Conservation (phyloP, 2,329 filamentous ascomycete genomes). For the Alternaria solani region DNA sequence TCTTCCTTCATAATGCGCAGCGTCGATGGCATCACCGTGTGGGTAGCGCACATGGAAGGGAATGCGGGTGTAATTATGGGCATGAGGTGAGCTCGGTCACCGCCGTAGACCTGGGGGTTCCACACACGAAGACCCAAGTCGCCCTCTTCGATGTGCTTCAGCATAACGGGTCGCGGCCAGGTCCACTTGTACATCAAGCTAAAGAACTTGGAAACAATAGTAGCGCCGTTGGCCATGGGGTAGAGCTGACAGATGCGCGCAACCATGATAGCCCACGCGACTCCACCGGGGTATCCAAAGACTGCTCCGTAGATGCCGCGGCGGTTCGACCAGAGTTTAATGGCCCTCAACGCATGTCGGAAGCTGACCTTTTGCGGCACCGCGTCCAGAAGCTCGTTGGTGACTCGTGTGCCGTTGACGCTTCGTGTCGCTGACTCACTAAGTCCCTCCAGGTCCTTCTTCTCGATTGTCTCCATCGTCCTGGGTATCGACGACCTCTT, state of each 20-base stretch:
- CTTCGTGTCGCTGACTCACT: conserved; percentile 88
- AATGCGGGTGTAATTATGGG: conserved; percentile 98
- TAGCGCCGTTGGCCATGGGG: conserved; percentile 86
- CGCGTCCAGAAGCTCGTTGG: conserved; percentile 86
- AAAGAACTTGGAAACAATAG: conserved; percentile 94
- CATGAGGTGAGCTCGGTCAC: conserved; percentile 90
- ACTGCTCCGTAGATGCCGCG: conserved; percentile 96
- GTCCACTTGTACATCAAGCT: conserved; percentile 88
- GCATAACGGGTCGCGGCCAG: conserved; percentile 91
- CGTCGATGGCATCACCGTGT: conserved; percentile 89
- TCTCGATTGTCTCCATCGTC: conserved; percentile 80
- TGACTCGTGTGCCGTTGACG: conserved; percentile 92
- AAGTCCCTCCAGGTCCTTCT: conserved; percentile 82
- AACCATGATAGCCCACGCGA: conserved; percentile 98
- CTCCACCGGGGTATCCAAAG: conserved; percentile 94
- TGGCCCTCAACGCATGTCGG: conserved; percentile 83
- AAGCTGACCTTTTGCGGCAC: conserved; percentile 93
- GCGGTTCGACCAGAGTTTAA: conserved; percentile 95
- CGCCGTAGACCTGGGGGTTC: conserved; percentile 89
- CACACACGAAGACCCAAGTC: conserved; percentile 85
- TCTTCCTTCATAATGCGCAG: conserved; percentile 85
- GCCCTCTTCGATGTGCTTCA: conserved; percentile 86
- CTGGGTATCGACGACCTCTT: conserved; percentile 55
- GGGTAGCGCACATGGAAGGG: conserved; percentile 96
- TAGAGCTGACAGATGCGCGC: conserved; percentile 96